Percentiles rank a stretch among this genome's conserved stretches.
phyloP scores from a whole-genome alignment of 2,329 filamentous ascomycete species.

The Colletotrichum graminicola region DNA sequence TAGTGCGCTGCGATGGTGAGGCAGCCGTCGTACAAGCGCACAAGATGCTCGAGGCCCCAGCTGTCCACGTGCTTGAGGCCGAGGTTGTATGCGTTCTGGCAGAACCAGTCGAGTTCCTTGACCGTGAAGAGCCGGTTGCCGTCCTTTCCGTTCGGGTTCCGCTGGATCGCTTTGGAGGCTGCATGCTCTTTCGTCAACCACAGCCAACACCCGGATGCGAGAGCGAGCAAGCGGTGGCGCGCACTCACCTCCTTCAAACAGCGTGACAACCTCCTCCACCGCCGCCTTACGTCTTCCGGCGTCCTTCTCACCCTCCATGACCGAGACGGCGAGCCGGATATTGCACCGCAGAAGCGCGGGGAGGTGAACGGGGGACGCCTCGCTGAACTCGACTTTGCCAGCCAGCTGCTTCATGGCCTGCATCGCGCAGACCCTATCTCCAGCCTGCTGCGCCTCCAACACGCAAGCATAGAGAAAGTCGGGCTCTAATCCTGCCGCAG shows the following conservation, averaged over 20 bases:
- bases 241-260: constrained; percentile 59
- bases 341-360: constrained; percentile 61
- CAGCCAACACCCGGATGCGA: neutral
- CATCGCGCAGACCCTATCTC: constrained; percentile 70
- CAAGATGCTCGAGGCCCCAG: constrained; percentile 66
- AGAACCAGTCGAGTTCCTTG: constrained; percentile 85
- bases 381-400: constrained; percentile 45
- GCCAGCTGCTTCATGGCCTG: constrained; percentile 52
- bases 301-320: constrained; percentile 50
- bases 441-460: constrained; percentile 77
- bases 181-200: constrained; percentile 42
- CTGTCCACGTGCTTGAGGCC: constrained; percentile 70
- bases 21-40: constrained; percentile 68
- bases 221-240: neutral
- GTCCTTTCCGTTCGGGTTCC: constrained; percentile 53
- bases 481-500: constrained; percentile 63
- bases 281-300: neutral
- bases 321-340: constrained; percentile 62
- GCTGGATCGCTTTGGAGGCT: constrained; percentile 58
- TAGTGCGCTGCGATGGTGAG: constrained; percentile 65
- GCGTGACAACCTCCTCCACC: constrained; percentile 65
- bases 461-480: constrained; percentile 84
- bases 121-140: constrained; percentile 67
- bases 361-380: constrained; percentile 47
- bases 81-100: constrained; percentile 84